Conservation (phyloP, 345 rosid species). For the Camelina laxa region DNA sequence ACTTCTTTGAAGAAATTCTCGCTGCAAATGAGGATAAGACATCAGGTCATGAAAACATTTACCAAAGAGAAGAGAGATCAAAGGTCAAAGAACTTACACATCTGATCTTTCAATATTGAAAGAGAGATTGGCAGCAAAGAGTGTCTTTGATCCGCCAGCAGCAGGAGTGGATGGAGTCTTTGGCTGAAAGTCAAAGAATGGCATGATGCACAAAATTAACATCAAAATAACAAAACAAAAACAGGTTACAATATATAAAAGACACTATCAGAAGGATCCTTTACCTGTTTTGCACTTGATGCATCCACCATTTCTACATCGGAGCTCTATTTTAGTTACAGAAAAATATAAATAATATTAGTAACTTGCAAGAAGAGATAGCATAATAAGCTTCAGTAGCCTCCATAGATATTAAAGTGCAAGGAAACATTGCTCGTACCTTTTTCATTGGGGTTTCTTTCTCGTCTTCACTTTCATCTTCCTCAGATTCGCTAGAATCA, state of each 20-base stretch:
- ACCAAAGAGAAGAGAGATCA: neutral
- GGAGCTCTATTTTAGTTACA: constrained; percentile 44
- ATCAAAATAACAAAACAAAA: neutral
- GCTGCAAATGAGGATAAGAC: constrained; percentile 44
- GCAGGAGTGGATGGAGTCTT: constrained; percentile 65
- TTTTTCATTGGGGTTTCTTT: constrained; percentile 57
- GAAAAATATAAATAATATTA: neutral
- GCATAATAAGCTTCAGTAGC: neutral
- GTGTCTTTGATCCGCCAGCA: constrained; percentile 59
- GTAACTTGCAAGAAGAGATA: neutral
- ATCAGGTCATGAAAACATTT: neutral
- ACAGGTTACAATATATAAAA: neutral
- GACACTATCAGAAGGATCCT: neutral
- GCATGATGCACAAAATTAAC: neutral
- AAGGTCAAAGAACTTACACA: constrained; percentile 54
- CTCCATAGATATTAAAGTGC: neutral
- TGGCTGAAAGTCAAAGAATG: constrained; percentile 50
- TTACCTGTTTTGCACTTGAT: constrained; percentile 35
- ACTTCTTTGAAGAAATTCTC: constrained; percentile 68
- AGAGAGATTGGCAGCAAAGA: constrained; percentile 76
- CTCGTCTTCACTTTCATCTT: constrained; percentile 65
- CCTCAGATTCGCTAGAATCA: constrained; percentile 53
- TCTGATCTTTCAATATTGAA: constrained; percentile 59
- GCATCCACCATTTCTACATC: constrained; percentile 75
- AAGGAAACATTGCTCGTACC: constrained; percentile 21